Evolutionary conservation across 2,329 filamentous ascomycete species (phyloP).

Genomic region (Leptosphaerulina australis): DNA sequence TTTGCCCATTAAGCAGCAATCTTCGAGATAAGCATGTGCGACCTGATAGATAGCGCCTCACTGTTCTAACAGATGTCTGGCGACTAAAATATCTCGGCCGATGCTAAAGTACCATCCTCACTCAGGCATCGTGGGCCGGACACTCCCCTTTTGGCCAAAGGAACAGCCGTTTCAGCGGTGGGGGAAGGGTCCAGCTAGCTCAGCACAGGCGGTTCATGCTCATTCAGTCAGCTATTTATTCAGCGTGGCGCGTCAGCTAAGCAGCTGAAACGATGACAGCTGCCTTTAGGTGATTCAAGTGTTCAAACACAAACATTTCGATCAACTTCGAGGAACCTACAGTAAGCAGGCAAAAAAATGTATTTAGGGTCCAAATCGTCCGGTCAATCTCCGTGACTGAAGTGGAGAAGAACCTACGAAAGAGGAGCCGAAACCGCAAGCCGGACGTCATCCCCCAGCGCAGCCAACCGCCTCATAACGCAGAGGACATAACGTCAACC

Average conservation of each 20-base stretch:
- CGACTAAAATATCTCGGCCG: conserved; percentile 2
- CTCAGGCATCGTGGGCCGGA: conserved; percentile 7
- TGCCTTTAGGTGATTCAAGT: conserved; percentile 14
- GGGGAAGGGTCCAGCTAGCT: conserved; percentile 9
- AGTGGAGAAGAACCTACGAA: conserved; percentile 9
- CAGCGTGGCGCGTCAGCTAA: conserved; percentile 23
- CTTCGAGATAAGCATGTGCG: neutral
- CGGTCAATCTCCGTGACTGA: conserved; percentile 8
- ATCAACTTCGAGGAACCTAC: neutral
- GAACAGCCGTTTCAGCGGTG: conserved; percentile 7
- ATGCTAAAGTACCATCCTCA: conserved; percentile 4
- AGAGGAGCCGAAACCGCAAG: conserved; percentile 27
- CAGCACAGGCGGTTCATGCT: conserved; percentile 3
- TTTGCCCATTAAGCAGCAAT: neutral
- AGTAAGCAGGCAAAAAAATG: conserved; percentile 3
- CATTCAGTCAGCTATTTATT: conserved; percentile 17
- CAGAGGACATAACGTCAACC: conserved; percentile 14
- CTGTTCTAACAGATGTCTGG: conserved; percentile 1
- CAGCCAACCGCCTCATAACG: conserved; percentile 9
- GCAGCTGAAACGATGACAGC: conserved; percentile 14
- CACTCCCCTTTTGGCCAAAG: conserved; percentile 2
- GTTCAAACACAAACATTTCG: neutral
- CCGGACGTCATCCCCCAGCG: conserved; percentile 25
- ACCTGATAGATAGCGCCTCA: conserved; percentile 3
- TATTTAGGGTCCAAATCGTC: conserved; percentile 10